Percentiles rank a stretch among this genome's conserved stretches.
Conservation (phyloP, 1,139 yeast species). For the Candida tropicalis region DNA sequence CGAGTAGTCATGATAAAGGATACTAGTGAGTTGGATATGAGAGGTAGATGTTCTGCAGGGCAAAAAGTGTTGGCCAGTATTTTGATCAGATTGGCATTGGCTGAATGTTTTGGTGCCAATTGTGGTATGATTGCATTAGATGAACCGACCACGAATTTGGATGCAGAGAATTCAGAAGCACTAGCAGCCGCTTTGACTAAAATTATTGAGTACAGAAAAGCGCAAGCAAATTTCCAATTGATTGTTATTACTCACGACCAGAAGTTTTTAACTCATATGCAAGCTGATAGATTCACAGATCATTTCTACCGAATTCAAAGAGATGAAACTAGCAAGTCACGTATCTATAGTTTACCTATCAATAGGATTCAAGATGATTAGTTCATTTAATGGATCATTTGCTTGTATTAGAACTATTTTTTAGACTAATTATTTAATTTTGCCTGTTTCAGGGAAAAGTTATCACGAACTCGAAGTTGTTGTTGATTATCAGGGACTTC, state of each 20-base stretch:
- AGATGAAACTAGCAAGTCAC: slow-evolving; percentile 78
- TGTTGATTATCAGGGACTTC: slow-evolving; percentile 6
- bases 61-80: slow-evolving; percentile 95
- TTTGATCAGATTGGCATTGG: slow-evolving; percentile 85
- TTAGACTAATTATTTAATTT: neutral
- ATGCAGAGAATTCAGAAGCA: slow-evolving; percentile 84
- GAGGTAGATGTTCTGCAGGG: slow-evolving; percentile 98
- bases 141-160: slow-evolving; percentile 97
- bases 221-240: slow-evolving; percentile 87
- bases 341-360: slow-evolving; percentile 55
- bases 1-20: slow-evolving; percentile 95
- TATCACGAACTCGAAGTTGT: slow-evolving; percentile 5
- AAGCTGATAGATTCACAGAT: slow-evolving; percentile 85
- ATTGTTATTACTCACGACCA: slow-evolving; percentile 97
- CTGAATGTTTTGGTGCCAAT: slow-evolving; percentile 93
- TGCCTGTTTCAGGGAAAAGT: neutral
- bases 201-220: slow-evolving; percentile 73
- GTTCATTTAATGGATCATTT: no score
- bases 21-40: slow-evolving; percentile 92
- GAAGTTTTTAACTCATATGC: slow-evolving; percentile 80
- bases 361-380: slow-evolving; percentile 38
- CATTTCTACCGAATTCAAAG: slow-evolving; percentile 82
- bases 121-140: slow-evolving; percentile 96
- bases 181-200: slow-evolving; percentile 78
- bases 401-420: no score